Base-by-base conservation (phyloP, 768 basidiomycete genomes). In the Boletus eberwhitei region DNA sequence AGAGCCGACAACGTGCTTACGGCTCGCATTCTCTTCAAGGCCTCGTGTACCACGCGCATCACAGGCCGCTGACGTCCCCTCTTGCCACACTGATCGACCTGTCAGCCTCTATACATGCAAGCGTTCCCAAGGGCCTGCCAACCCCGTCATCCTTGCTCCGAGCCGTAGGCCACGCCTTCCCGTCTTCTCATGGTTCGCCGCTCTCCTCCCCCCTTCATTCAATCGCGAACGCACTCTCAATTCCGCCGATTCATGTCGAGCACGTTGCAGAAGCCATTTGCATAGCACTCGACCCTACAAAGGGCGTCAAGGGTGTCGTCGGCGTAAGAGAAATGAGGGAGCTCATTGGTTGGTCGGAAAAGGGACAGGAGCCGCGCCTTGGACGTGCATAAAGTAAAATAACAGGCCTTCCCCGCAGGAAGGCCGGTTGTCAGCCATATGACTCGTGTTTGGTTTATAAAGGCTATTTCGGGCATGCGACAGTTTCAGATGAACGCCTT, bases 11-110 rank as follows among this genome's bases (percentile, higher is more conserved):
- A 55, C 60, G 55, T 58, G 57, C 57, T 57, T 53, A 42, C 45
- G 38, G 45, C 40, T 43, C 52, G 34, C 55, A 32, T 39, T 29
- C 46, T 50, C 43, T 46, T 35, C 48, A 68, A 93, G 97, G 95
- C 59, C 77, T 99, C 50, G 93, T 99, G 62, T 98, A 98, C 73
- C 96, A 98, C 67, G 89, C 96, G 9, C 93, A 97, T 71, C 77
- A 87, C 60, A 86, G 94, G 40, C 97, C 97, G n/a, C 65, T 95
- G 45, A 88, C 88, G 11, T 88, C 92, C 39, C 88, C 92, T 48
- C 78, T 90, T 49, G 94, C 96, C 1, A 86, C 87, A 8, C 66
- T 93, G 52, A 78, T 97, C 39, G 91, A 93, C 66, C 72, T 95
- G 8, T 90, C 93, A 22, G 82, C 92, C 11, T 77, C 79, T 8